These are phyloP conservation scores for Rhodofomes roseus DNA, from an alignment of 1,284 basidiomycete genomes.

Conservation along the genomic window DNA sequence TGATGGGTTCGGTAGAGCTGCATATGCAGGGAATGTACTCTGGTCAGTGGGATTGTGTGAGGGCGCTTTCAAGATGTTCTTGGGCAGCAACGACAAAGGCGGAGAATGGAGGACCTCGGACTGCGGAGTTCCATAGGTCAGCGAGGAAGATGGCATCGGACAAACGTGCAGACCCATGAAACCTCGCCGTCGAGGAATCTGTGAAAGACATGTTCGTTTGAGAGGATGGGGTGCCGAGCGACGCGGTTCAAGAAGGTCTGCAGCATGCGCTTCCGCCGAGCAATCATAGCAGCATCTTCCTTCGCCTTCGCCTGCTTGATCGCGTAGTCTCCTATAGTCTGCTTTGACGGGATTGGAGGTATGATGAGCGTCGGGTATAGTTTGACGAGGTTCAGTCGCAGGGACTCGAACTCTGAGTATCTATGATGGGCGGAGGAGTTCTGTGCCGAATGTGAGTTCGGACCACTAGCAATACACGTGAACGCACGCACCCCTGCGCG, in stretches of 20 bases:
- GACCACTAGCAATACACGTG: slow-evolving; percentile 4
- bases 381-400: slow-evolving; percentile 80
- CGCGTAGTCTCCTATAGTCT: slow-evolving; percentile 94
- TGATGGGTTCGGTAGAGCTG: slow-evolving; percentile 85
- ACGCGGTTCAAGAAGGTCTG: slow-evolving; percentile 93
- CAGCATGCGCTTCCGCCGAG: slow-evolving; percentile 89
- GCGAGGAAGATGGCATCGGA: not conserved
- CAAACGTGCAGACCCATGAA: slow-evolving; percentile 72
- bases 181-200: slow-evolving; percentile 94
- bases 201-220: slow-evolving; percentile 93
- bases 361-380: slow-evolving; percentile 97
- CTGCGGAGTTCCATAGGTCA: slow-evolving; percentile 36
- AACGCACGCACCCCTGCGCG: slow-evolving; percentile 73
- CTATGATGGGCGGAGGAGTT: slow-evolving; percentile 83
- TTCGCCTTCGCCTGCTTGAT: slow-evolving; percentile 97
- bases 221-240: slow-evolving; percentile 87
- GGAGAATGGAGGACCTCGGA: slow-evolving; percentile 90
- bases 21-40: slow-evolving; percentile 71
- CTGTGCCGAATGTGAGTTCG: slow-evolving; percentile 35
- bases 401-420: slow-evolving; percentile 96
- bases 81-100: slow-evolving; percentile 86
- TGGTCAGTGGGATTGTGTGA: slow-evolving; percentile 91
- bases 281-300: slow-evolving; percentile 92
- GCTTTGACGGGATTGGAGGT: slow-evolving; percentile 97
- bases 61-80: slow-evolving; percentile 94